Percentiles rank a stretch among this genome's conserved stretches.
These are phyloP conservation scores for Calonectria pteridis DNA, from an alignment of 2,329 filamentous ascomycete genomes.

Conservation along the genomic window DNA sequence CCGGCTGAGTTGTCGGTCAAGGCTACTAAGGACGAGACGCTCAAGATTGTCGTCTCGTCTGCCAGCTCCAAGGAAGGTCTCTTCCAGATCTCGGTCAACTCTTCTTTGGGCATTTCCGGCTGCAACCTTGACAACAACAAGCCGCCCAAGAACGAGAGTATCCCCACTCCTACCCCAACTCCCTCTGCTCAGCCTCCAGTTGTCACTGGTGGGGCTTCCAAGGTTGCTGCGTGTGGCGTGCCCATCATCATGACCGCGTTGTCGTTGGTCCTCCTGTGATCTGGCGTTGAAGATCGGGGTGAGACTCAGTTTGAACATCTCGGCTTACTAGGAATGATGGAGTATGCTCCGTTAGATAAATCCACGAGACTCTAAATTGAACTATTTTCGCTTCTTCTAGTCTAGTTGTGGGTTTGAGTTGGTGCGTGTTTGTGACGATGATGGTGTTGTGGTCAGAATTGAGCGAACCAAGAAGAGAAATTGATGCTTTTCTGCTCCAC, in stretches of 20 bases:
- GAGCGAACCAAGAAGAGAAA: neutral
- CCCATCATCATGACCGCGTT: neutral
- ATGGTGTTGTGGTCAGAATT: neutral
- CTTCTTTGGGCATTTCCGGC: neutral
- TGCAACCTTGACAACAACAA: neutral
- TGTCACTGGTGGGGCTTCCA: neutral
- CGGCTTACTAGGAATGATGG: too few species aligned
- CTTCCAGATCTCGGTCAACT: conserved; percentile 3
- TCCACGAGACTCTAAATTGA: neutral
- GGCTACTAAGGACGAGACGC: neutral
- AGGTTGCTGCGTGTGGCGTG: neutral
- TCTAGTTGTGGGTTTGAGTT: neutral
- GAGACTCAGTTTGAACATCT: too few species aligned
- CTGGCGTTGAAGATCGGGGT: too few species aligned
- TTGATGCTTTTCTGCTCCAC: too few species aligned
- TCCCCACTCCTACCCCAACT: neutral
- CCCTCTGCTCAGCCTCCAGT: neutral
- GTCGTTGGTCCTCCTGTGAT: neutral
- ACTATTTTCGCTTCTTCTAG: neutral
- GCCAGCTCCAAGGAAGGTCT: neutral
- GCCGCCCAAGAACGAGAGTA: neutral
- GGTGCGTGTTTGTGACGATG: neutral
- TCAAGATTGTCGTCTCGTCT: conserved; percentile 1
- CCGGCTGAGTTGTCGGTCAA: neutral
- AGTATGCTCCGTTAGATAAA: neutral